A percentile compares a stretch with the other conserved stretches of the same genome.
phyloP scores from a whole-genome alignment of 1,139 yeast species.

The Keqinozyma sinolaborantium region DNA sequence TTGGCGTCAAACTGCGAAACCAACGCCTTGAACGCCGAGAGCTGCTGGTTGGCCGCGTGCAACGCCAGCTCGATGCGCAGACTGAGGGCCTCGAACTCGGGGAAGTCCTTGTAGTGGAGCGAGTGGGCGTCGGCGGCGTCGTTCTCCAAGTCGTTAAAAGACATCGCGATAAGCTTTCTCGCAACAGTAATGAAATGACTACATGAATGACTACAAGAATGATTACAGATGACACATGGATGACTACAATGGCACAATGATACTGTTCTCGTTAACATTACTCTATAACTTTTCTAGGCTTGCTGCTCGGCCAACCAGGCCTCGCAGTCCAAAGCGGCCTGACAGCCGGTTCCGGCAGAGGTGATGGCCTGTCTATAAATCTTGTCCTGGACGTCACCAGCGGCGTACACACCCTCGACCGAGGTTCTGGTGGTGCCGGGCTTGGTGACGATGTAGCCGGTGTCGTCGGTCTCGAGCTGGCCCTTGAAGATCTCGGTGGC shows the following conservation, averaged over 20 bases:
- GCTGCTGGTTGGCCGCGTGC: conserved; percentile 27
- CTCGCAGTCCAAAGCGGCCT: conserved; percentile 98
- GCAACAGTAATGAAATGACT: too few species aligned
- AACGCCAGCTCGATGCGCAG: conserved; percentile 31
- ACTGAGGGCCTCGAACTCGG: conserved; percentile 36
- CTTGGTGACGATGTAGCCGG: conserved; percentile 81
- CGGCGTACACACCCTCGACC: conserved; percentile 93
- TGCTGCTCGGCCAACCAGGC: conserved; percentile 73
- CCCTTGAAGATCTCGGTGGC: conserved; percentile 76
- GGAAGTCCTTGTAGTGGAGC: conserved; percentile 34
- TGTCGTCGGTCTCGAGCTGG: conserved; percentile 81
- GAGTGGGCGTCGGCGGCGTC: conserved; percentile 13
- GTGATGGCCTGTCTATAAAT: conserved; percentile 98
- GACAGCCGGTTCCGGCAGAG: conserved; percentile 98
- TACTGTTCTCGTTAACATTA: neutral
- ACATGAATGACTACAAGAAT: too few species aligned
- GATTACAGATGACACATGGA: too few species aligned
- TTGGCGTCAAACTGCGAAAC: conserved; percentile 18
- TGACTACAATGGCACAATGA: too few species aligned
- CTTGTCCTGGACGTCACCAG: conserved; percentile 98
- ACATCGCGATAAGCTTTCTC: conserved; percentile 19
- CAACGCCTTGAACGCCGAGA: conserved; percentile 20
- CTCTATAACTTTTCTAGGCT: conserved; percentile 7
- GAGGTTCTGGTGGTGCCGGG: conserved; percentile 90
- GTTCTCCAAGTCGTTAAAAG: conserved; percentile 36